phyloP scores from a whole-genome alignment of 2,329 filamentous ascomycete genomes.

The Drechslera avenae region DNA sequence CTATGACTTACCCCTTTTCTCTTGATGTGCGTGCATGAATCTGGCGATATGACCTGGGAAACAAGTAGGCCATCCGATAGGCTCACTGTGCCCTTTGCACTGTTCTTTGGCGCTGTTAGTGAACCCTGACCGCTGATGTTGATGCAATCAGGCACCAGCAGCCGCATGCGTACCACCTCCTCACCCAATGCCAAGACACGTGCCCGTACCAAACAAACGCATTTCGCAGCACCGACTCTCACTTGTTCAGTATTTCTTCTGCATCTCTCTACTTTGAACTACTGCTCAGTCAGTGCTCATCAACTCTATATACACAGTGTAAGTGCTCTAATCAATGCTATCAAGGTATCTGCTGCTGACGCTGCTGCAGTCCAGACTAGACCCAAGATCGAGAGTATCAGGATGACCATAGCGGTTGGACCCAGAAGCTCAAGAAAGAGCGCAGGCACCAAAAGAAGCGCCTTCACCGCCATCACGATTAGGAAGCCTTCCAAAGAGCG shows the following conservation, averaged over 20 bases:
- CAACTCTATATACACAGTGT: conserved; percentile 1
- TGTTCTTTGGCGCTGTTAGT: no score
- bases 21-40: no score
- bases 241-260: conserved; percentile 12
- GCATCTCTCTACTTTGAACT: conserved; percentile 1
- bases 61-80: no score
- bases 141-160: conserved; percentile 9
- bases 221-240: conserved; percentile 11
- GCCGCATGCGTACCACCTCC: conserved; percentile 8
- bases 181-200: background rate
- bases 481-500: conserved; percentile 10
- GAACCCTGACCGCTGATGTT: background rate
- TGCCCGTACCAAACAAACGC: background rate
- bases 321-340: background rate
- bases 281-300: background rate
- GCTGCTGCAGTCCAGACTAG: no score
- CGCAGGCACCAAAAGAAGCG: conserved; percentile 5
- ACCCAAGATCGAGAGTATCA: no score
- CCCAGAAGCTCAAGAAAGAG: conserved; percentile 9
- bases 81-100: no score
- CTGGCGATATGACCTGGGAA: no score
- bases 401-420: background rate
- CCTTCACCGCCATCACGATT: background rate
- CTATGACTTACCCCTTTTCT: no score
- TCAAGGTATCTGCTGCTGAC: background rate